Evolutionary conservation across 2,329 filamentous ascomycete genomes (phyloP).

Genomic region (Diplodia mutila): DNA sequence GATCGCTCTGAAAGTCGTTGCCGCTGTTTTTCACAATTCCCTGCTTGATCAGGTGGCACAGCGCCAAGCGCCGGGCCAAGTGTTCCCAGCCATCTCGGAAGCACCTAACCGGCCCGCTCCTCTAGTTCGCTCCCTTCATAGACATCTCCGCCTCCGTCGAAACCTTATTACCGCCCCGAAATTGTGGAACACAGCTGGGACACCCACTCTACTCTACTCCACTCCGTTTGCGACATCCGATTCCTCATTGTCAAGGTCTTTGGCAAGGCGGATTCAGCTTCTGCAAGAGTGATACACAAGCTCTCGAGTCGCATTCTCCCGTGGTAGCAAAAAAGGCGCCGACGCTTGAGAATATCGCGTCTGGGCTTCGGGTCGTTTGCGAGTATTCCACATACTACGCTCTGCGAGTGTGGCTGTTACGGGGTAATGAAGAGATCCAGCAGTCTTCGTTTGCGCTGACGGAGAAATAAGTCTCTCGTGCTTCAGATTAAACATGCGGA

Average conservation of each 20-base stretch:
- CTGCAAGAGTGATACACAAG: neutral
- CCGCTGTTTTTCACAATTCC: neutral
- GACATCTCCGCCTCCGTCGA: neutral
- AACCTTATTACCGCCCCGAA: neutral
- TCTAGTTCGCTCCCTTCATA: neutral
- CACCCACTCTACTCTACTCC: neutral
- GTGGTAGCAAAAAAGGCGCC: too few relatives aligned
- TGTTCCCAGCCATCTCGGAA: neutral
- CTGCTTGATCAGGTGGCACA: too few relatives aligned
- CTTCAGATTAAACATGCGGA: neutral
- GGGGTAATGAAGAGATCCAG: neutral
- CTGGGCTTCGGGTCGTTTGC: neutral
- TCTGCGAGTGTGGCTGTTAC: neutral
- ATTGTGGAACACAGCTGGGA: neutral
- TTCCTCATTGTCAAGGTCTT: too few relatives aligned
- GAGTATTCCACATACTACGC: neutral
- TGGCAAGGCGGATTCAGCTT: neutral
- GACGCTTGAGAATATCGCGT: neutral
- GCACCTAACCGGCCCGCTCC: neutral
- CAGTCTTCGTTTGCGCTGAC: too few relatives aligned
- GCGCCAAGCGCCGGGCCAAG: neutral
- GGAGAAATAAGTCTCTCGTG: neutral
- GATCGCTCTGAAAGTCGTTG: neutral
- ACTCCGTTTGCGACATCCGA: too few relatives aligned
- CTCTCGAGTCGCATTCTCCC: neutral